Evolutionary conservation across 1,284 basidiomycete species (phyloP), one percentile per base, ranked within the genome.

Genomic region (Hymenochaete sp.): DNA sequence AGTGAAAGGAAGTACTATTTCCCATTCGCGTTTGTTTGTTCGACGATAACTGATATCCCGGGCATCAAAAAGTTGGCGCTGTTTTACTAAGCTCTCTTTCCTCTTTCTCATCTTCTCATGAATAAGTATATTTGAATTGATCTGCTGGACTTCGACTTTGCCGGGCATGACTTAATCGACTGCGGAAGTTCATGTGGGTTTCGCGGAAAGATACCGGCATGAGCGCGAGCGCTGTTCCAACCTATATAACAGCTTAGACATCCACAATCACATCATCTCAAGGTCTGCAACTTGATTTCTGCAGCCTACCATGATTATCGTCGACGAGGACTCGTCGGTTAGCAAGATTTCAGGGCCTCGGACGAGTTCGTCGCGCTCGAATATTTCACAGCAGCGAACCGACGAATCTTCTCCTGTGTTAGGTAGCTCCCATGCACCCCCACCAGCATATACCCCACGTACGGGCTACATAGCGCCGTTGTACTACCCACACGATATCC

Each of bases 391-490:
- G 28, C 28, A 9, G 9, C 10, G 10, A 31, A 14, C 10, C 9
- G 10, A 31, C 28, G 10, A 14, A 31, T 31, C 28, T 31, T 31
- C 9, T 10, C 10, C 14, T 9, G 28, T 9, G 28, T 10, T 14
- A 14, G 28, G 14, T 31, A 31, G n/a, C 14, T 31, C 28, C 7
- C 26, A 28, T 10, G 27, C 22, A 32, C 36, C 41, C 13, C 47
- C 47, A 14, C 47, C 47, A 10, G 41, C 47, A 18, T 43, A 48
- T 25, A 21, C 26, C n/a, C 44, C 16, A 35, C 36, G 35, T 21
- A 45, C 38, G 21, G 38, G 11, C 8, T 40, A 40, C 21, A 14
- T 29, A 8, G 18, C 38, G 4, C 44, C 29, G 19, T 39, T 40
- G 28, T 31, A 14, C 32, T 46, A 22, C 28, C 44, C 44, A 4